These are phyloP conservation scores for Apiotrichum siamense DNA, from an alignment of 1,284 basidiomycete genomes.

Conservation along the genomic window DNA sequence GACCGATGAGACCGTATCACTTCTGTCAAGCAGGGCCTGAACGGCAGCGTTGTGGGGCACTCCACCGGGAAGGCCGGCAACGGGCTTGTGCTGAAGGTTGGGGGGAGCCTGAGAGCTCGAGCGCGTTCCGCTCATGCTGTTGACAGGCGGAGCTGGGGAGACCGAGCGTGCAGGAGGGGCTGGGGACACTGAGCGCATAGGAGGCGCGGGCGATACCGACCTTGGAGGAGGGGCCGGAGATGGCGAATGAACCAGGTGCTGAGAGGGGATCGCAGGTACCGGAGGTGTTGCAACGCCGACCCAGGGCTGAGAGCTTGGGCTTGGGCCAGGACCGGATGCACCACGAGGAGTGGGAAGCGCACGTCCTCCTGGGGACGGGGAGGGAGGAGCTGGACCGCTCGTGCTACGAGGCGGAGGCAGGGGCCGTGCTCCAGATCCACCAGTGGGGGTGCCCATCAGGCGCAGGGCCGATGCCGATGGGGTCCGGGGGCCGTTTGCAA, in stretches of 20 bases:
- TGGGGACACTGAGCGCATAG: neutral
- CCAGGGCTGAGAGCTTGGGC: neutral
- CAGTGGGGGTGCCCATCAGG: conserved; percentile 1
- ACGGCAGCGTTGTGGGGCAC: conserved; percentile 4
- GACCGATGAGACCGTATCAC: conserved; percentile 42
- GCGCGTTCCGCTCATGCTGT: no score
- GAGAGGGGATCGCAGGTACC: neutral
- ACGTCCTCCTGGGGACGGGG: neutral
- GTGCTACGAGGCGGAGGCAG: conserved; percentile 1
- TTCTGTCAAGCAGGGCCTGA: conserved; percentile 28
- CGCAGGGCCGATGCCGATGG: neutral
- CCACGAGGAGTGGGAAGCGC: neutral
- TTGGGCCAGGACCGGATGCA: neutral
- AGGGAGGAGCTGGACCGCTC: neutral
- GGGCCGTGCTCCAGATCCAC: neutral
- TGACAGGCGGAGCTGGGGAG: no score
- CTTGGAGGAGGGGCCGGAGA: conserved; percentile 27
- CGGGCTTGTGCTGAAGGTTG: neutral
- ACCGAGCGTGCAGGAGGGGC: neutral
- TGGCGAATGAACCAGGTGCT: conserved; percentile 14
- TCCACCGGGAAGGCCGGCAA: neutral
- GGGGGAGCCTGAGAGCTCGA: no score
- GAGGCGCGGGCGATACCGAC: conserved; percentile 26
- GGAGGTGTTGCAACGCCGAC: neutral
- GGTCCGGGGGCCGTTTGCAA: neutral